Evolutionary conservation across 495 filamentous ascomycete species (phyloP).

Genomic region (Neurospora terricola): DNA sequence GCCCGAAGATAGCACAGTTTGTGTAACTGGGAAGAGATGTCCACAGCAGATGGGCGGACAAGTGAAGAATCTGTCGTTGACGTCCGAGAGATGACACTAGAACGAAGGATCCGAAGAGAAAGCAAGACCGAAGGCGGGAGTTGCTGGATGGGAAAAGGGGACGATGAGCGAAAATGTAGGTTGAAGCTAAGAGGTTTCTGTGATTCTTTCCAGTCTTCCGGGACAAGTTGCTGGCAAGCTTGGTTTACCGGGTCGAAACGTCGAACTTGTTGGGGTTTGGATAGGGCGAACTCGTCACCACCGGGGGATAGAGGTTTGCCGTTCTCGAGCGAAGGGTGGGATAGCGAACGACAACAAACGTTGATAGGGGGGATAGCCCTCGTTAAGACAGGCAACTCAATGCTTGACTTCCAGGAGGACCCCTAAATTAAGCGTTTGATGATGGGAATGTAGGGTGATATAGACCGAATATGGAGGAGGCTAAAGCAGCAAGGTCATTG

Average conservation of each 20-base stretch:
- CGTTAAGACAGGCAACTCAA: constrained; percentile 23
- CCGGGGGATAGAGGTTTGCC: constrained; percentile 14
- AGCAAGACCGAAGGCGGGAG: background rate
- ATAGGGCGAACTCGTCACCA: constrained; percentile 1
- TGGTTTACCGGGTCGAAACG: background rate
- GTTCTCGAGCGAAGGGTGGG: constrained; percentile 6
- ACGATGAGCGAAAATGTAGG: background rate
- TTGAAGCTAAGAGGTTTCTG: background rate
- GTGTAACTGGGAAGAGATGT: background rate
- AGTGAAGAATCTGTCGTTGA: background rate
- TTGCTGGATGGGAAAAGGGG: background rate
- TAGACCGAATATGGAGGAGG: constrained; percentile 12
- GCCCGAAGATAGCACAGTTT: constrained; percentile 1
- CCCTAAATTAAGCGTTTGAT: constrained; percentile 4
- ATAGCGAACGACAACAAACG: constrained; percentile 19
- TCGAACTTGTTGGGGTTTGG: background rate
- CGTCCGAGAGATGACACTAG: background rate
- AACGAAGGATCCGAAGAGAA: background rate
- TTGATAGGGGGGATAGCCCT: constrained; percentile 2
- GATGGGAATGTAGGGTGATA: constrained; percentile 8
- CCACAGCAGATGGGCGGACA: background rate
- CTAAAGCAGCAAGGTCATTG: constrained; percentile 37
- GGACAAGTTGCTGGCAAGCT: background rate
- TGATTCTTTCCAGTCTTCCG: background rate
- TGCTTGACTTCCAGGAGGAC: constrained; percentile 12